phyloP scores from a whole-genome alignment of 495 filamentous ascomycete genomes.

The Trichodelitschia bisporula region DNA sequence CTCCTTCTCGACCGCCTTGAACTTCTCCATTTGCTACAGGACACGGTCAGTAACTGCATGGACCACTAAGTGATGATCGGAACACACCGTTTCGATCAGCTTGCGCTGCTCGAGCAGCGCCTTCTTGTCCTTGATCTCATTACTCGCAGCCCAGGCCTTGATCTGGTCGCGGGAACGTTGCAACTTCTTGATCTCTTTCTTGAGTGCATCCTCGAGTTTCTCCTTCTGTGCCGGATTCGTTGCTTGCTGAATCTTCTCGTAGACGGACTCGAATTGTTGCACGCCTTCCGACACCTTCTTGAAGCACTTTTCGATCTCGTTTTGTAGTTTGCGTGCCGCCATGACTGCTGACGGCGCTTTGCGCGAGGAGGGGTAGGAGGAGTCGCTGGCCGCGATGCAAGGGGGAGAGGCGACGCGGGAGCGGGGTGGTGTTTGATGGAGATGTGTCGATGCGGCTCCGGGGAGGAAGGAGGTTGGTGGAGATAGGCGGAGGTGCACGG shows the following conservation, averaged over 20 bases:
- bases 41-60: not conserved
- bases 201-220: constrained; percentile 89
- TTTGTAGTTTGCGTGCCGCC: constrained; percentile 83
- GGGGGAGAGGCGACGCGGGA: no score
- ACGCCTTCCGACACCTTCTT: constrained; percentile 90
- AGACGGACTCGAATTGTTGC: constrained; percentile 71
- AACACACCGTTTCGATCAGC: constrained; percentile 74
- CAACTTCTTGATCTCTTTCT: constrained; percentile 98
- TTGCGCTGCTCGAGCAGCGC: constrained; percentile 81
- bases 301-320: constrained; percentile 96
- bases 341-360: constrained; percentile 25
- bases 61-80: not conserved
- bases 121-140: constrained; percentile 97
- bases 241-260: constrained; percentile 83
- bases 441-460: no score
- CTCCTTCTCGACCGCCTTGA: constrained; percentile 99
- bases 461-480: no score
- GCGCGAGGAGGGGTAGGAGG: constrained; percentile 4
- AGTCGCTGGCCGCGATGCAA: no score
- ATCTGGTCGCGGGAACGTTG: constrained; percentile 94
- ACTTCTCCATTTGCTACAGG: constrained; percentile 90
- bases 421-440: not conserved
- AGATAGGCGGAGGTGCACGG: no score
- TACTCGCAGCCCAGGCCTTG: constrained; percentile 91
- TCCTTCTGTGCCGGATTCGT: constrained; percentile 89